Base-by-base conservation (phyloP, 768 basidiomycete genomes). In the Rhodocollybia butyracea region DNA sequence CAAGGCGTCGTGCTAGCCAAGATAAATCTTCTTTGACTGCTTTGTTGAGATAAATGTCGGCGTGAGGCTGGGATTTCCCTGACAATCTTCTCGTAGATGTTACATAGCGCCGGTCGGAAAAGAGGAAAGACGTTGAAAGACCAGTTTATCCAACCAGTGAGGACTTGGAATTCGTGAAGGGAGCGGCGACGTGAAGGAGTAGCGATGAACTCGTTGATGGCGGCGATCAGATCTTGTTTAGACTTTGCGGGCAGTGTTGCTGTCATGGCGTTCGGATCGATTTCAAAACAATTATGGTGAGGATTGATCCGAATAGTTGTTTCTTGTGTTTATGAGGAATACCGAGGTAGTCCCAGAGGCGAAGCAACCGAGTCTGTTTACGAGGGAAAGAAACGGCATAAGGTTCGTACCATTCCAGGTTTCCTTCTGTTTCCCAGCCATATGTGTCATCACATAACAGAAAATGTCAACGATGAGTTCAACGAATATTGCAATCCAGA, bases 321-420 rank as follows among this genome's bases (percentile, higher is more conserved):
- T 73, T 74, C 2, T 17, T 22, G 2, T 60, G 36, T 22, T 64
- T 60, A 46, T 70, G 68, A 2, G 71, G 72, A 3, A 68, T 51
- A 1, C 65, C 63, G 11, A 70, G 42, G 1, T 57, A 29, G 55
- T 74, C 71, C 65, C 67, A 72, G 3, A 73, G 61, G 0, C 12
- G 42, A 0, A 73, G 63, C 1, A 72, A 57, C 0, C 34, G 30
- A 4, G 52, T 64, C 51, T 72, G 71, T 8, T 58, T 60, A 0
- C 19, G 1, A 0, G 69, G 70, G 10, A 59, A 54, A 15, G 3
- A 46, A 11, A 7, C n/a, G 5, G 7, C 29, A 26, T 39, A 52
- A 22, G 51, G 51, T 7, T 24, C 17, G 22, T 52, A 52, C 13
- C 21, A 26, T 2, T 7, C 26, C 6, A 24, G 1, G n/a, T 52